Conservation (phyloP, 805 yeast genomes). For the Naumovozyma castellii region DNA sequence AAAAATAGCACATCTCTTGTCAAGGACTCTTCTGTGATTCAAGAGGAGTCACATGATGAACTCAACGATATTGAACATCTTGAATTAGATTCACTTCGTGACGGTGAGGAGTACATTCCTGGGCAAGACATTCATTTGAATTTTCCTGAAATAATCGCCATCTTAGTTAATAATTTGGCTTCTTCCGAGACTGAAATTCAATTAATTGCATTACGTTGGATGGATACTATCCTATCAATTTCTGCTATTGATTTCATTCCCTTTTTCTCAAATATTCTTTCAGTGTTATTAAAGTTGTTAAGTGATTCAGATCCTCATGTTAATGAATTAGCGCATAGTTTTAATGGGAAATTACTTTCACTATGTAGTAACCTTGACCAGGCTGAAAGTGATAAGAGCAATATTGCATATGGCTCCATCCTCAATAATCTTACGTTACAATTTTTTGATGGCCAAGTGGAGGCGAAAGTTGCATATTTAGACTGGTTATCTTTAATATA, state of each 20-base stretch:
- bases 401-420: conserved; percentile 40
- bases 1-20: too few species aligned
- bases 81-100: background rate
- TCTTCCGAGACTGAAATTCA: conserved; percentile 69
- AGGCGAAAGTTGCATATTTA: conserved; percentile 70
- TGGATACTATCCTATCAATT: conserved; percentile 55
- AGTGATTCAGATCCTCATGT: conserved; percentile 44
- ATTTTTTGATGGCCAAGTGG: conserved; percentile 64
- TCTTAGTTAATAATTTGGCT: conserved; percentile 71
- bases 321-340: conserved; percentile 43
- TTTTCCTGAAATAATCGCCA: conserved; percentile 69
- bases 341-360: conserved; percentile 49
- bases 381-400: conserved; percentile 16
- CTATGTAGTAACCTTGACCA: conserved; percentile 30
- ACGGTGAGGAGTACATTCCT: conserved; percentile 50
- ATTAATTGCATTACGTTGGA: conserved; percentile 72
- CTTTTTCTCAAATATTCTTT: conserved; percentile 63
- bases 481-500: conserved; percentile 87
- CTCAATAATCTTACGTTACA: conserved; percentile 66
- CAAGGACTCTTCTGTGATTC: background rate
- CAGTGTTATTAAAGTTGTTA: conserved; percentile 55
- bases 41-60: conserved; percentile 16
- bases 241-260: conserved; percentile 69
- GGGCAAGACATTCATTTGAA: conserved; percentile 80
- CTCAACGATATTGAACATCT: background rate